Conservation (phyloP, 176 grass and related monocot species). For the Canna indica region DNA sequence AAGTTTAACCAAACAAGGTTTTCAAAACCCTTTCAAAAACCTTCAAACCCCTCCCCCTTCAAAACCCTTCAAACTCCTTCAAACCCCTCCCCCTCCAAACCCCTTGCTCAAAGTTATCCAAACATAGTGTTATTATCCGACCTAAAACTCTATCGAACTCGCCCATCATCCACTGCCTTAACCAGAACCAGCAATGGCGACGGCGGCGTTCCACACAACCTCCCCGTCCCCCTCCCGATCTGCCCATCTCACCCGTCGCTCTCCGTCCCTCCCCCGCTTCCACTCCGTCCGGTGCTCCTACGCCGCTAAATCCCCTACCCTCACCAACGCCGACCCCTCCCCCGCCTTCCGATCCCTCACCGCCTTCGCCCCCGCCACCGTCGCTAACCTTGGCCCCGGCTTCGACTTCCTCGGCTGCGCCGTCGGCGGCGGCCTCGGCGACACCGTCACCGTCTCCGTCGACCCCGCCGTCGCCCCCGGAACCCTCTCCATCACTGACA, state of each 20-base stretch:
- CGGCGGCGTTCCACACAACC: not conserved
- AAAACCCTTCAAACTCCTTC: no score
- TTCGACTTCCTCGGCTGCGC: constrained; percentile 49
- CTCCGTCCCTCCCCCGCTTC: not conserved
- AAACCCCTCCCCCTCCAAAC: no score
- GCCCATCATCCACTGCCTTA: not conserved
- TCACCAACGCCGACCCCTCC: constrained; percentile 16
- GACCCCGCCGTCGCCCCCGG: constrained; percentile 27
- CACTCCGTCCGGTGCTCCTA: constrained; percentile 13
- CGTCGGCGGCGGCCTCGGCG: constrained; percentile 50
- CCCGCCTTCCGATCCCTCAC: constrained; percentile 6
- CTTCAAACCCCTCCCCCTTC: no score
- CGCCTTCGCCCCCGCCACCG: constrained; percentile 13
- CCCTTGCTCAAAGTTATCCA: no score
- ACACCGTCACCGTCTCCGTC: constrained; percentile 40
- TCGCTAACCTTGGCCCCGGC: constrained; percentile 6
- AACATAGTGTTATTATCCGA: no score
- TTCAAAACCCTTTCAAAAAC: no score
- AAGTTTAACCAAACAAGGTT: no score
- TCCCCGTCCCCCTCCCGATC: not conserved
- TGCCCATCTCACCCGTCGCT: not conserved
- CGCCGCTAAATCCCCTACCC: not conserved
- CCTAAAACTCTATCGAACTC: no score
- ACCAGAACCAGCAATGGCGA: not conserved
- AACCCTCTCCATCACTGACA: constrained; percentile 35